Percentiles rank a stretch among this genome's conserved stretches.
Conservation (phyloP, 2,329 filamentous ascomycete species). For the Hortaea werneckii region DNA sequence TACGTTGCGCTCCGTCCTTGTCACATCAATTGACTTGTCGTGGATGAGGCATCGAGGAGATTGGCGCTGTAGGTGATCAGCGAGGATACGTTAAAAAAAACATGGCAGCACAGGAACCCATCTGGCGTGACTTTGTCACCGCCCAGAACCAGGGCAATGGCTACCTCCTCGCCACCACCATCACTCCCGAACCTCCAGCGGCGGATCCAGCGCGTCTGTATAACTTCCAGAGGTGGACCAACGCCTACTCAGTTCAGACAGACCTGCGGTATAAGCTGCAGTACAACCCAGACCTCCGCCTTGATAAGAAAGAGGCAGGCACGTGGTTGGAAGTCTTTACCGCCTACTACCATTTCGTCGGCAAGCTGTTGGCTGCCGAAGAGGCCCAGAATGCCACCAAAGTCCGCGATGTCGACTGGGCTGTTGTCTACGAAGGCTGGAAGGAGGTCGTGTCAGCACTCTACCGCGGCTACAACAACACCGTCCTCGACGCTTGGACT, state of each 20-base stretch:
- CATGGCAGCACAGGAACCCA: slow-evolving; percentile 9
- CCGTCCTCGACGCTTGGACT: slow-evolving; percentile 77
- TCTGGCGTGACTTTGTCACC: slow-evolving; percentile 63
- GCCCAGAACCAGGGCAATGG: slow-evolving; percentile 57
- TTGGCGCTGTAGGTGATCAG: too few relatives aligned
- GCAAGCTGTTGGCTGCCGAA: slow-evolving; percentile 59
- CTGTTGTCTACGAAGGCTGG: slow-evolving; percentile 79
- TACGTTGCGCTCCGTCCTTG: too few relatives aligned
- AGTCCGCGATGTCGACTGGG: slow-evolving; percentile 51
- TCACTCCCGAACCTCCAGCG: slow-evolving; percentile 59
- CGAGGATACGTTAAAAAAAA: background rate
- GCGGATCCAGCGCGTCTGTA: slow-evolving; percentile 56
- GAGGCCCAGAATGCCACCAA: slow-evolving; percentile 39
- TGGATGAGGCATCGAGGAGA: too few relatives aligned
- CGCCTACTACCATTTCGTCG: slow-evolving; percentile 73
- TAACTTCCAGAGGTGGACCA: slow-evolving; percentile 62
- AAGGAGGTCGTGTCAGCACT: slow-evolving; percentile 70
- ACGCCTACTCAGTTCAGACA: slow-evolving; percentile 51
- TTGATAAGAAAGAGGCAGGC: slow-evolving; percentile 50
- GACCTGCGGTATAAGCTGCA: slow-evolving; percentile 65
- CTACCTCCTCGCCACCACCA: slow-evolving; percentile 60
- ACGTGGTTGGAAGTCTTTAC: slow-evolving; percentile 84
- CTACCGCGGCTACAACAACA: slow-evolving; percentile 69
- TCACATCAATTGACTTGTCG: too few relatives aligned
- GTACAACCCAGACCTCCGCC: slow-evolving; percentile 39